Conservation (phyloP, 1,284 basidiomycete species). For the Cryptococcus sp. region DNA sequence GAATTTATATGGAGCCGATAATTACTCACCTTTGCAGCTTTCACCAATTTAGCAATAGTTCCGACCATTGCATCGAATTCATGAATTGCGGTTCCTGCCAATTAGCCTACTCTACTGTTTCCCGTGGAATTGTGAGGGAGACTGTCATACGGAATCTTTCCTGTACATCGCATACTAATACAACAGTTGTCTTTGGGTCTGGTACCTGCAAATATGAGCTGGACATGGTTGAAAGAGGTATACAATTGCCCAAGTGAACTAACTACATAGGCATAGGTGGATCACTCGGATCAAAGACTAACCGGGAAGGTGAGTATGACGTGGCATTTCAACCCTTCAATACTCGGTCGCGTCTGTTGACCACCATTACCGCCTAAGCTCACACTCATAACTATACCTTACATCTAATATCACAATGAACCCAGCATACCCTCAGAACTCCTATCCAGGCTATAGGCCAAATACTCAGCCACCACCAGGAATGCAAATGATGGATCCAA, state of each 20-base stretch:
- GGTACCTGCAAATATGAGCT: too few species aligned
- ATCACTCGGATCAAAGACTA: too few species aligned
- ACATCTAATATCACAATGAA: not conserved
- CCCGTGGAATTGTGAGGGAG: not conserved
- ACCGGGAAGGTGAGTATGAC: too few species aligned
- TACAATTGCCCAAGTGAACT: too few species aligned
- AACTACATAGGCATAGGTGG: too few species aligned
- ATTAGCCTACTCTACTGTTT: not conserved
- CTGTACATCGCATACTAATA: conserved; percentile 78
- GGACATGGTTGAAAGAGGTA: too few species aligned
- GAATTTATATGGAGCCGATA: not conserved
- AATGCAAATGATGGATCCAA: conserved; percentile 4
- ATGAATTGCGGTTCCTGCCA: conserved; percentile 51
- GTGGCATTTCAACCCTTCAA: too few species aligned
- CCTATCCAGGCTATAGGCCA: not conserved
- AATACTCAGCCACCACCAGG: not conserved
- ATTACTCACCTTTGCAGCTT: conserved; percentile 61
- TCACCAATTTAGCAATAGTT: conserved; percentile 69
- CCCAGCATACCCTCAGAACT: not conserved
- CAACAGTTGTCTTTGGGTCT: conserved; percentile 51
- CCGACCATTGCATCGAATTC: conserved; percentile 65
- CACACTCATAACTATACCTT: not conserved
- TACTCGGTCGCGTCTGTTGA: not conserved
- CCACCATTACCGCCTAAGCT: not conserved
- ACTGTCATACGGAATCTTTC: conserved; percentile 66